A percentile compares a stretch with the other conserved stretches of the same genome.
Conservation (phyloP, 1,284 basidiomycete genomes). For the Cutaneotrichosporon arboriforme region DNA sequence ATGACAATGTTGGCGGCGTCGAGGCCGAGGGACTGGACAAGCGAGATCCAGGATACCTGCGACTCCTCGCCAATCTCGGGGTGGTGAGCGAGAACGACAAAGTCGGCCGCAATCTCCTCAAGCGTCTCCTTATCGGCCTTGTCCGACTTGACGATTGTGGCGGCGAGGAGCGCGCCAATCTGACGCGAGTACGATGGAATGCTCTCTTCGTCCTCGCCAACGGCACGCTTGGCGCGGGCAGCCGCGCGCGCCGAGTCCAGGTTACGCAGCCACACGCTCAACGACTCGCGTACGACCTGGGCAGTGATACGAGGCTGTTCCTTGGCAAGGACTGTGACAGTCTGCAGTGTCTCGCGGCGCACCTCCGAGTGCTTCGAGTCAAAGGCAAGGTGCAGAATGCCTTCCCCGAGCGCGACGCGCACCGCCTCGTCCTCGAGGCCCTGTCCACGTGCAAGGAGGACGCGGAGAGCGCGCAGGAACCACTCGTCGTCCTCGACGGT, state of each 20-base stretch:
- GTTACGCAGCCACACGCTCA: conserved; percentile 44
- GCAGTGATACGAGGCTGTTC: conserved; percentile 53
- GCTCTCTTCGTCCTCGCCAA: conserved; percentile 28
- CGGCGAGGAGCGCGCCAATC: conserved; percentile 33
- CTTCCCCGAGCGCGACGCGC: conserved; percentile 58
- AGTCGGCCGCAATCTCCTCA: conserved; percentile 49
- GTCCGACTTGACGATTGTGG: conserved; percentile 12
- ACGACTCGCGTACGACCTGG: conserved; percentile 56
- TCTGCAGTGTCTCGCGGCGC: conserved; percentile 52
- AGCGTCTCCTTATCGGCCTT: conserved; percentile 20
- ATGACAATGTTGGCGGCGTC: conserved; percentile 58
- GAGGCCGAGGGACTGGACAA: conserved; percentile 62
- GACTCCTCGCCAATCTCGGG: conserved; percentile 59
- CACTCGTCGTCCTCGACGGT: conserved; percentile 66
- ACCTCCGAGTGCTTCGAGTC: conserved; percentile 56
- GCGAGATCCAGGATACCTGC: conserved; percentile 73
- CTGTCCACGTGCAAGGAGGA: conserved; percentile 53
- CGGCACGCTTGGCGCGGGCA: conserved; percentile 17
- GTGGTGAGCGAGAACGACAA: conserved; percentile 70
- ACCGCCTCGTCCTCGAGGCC: conserved; percentile 58
- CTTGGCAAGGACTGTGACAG: conserved; percentile 48
- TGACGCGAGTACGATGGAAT: conserved; percentile 31
- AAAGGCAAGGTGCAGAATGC: conserved; percentile 63
- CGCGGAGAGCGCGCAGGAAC: conserved; percentile 65
- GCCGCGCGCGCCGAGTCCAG: conserved; percentile 30